Percentiles rank a stretch among this genome's conserved stretches.
phyloP scores from a whole-genome alignment of 2,329 filamentous ascomycete species.

The Paracorniculantispora psalliotae region DNA sequence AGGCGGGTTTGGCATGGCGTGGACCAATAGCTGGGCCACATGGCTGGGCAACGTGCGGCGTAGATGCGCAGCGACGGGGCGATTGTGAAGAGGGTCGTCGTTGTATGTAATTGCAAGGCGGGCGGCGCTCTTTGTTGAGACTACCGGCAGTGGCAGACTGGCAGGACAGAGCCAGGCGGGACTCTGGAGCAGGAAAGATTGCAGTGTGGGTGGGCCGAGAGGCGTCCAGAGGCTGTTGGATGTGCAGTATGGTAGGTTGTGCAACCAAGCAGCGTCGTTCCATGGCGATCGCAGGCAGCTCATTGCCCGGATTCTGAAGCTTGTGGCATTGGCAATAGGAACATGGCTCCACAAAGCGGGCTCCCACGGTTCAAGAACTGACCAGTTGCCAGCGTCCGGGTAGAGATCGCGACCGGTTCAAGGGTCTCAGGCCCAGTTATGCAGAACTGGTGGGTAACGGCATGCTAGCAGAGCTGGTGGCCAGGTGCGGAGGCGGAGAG shows the following conservation, averaged over 20 bases:
- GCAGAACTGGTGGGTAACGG: background rate
- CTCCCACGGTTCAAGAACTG: slow-evolving; percentile 8
- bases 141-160: background rate
- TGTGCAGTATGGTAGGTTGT: slow-evolving; percentile 5
- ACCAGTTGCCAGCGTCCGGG: background rate
- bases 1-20: slow-evolving; percentile 17
- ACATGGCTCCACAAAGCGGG: slow-evolving; percentile 6
- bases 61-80: slow-evolving; percentile 8
- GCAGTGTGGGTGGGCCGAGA: slow-evolving; percentile 14
- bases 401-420: slow-evolving; percentile 8
- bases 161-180: background rate
- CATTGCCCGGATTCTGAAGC: background rate
- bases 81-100: background rate
- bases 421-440: background rate
- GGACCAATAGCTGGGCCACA: slow-evolving; percentile 41
- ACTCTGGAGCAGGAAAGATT: background rate
- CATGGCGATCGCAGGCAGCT: slow-evolving; percentile 4
- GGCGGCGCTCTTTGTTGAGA: slow-evolving; percentile 6
- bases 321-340: background rate
- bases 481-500: slow-evolving; percentile 10
- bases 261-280: background rate
- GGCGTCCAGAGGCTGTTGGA: slow-evolving; percentile 2
- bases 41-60: slow-evolving; percentile 26
- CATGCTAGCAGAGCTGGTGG: background rate
- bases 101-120: background rate